These are phyloP conservation scores for Alternaria ethzedia DNA, from an alignment of 2,329 filamentous ascomycete species.

Conservation along the genomic window DNA sequence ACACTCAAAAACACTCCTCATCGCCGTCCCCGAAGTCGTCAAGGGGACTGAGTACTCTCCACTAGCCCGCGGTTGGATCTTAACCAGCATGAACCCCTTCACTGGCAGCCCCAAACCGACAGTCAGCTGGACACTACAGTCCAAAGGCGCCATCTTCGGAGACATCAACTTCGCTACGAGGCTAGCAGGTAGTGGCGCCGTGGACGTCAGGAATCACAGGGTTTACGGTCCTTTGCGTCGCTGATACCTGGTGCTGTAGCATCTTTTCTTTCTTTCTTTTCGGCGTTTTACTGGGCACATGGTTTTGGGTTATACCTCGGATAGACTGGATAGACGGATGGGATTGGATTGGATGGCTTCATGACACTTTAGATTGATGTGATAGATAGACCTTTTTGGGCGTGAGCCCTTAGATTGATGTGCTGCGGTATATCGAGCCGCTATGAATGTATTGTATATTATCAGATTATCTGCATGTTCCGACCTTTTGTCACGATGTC, in stretches of 20 bases:
- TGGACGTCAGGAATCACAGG: conserved; percentile 26
- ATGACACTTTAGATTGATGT: background rate
- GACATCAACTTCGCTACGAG: conserved; percentile 33
- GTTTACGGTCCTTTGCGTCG: conserved; percentile 29
- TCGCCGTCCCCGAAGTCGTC: conserved; percentile 39
- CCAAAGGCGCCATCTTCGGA: conserved; percentile 51
- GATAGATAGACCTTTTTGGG: background rate
- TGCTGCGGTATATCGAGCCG: background rate
- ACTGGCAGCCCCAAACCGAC: conserved; percentile 25
- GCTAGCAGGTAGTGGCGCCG: conserved; percentile 16
- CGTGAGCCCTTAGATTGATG: background rate
- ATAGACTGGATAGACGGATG: background rate
- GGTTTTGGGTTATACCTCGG: background rate
- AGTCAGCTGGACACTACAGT: conserved; percentile 50
- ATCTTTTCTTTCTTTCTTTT: background rate
- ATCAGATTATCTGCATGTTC: no score
- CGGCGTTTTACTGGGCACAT: background rate
- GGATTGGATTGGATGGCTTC: background rate
- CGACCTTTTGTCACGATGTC: background rate
- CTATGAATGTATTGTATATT: background rate
- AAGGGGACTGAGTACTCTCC: conserved; percentile 24
- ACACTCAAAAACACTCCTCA: conserved; percentile 37
- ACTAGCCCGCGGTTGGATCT: conserved; percentile 46
- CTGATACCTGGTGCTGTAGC: background rate
- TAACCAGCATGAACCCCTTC: conserved; percentile 42